phyloP scores from a whole-genome alignment of 805 yeast genomes.

The Saccharomycodes ludwigii region DNA sequence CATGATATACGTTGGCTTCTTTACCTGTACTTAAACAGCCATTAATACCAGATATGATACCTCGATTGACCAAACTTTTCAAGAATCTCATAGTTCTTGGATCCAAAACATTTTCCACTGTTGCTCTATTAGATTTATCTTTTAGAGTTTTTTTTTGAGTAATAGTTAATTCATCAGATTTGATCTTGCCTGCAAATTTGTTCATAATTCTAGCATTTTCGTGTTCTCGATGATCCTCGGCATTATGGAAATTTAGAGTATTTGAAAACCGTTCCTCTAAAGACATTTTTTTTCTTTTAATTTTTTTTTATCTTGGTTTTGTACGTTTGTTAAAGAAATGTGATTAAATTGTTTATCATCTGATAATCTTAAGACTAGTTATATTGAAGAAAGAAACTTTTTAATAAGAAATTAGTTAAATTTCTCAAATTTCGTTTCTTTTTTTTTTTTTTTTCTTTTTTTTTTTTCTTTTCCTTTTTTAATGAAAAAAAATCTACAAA shows the following conservation, averaged over 20 bases:
- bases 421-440: no score
- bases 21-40: conserved; percentile 96
- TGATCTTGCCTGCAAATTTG: conserved; percentile 54
- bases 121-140: conserved; percentile 89
- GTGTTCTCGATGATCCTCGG: conserved; percentile 12
- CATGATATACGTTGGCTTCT: conserved; percentile 97
- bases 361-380: neutral
- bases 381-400: no score
- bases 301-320: neutral
- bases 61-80: conserved; percentile 70
- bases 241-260: conserved; percentile 8
- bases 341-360: neutral
- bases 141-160: conserved; percentile 48
- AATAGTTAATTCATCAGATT: conserved; percentile 43
- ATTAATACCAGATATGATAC: conserved; percentile 71
- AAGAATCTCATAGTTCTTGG: conserved; percentile 84
- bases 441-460: neutral
- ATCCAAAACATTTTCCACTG: conserved; percentile 92
- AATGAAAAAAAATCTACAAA: no score
- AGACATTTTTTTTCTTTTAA: conserved; percentile 9
- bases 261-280: conserved; percentile 15
- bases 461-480: neutral
- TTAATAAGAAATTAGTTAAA: no score
- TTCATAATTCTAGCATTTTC: conserved; percentile 41
- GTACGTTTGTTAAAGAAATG: neutral